A percentile compares a stretch with the other conserved stretches of the same genome.
Evolutionary conservation across 1,139 yeast species (phyloP).

Genomic region (Spathaspora sp.): DNA sequence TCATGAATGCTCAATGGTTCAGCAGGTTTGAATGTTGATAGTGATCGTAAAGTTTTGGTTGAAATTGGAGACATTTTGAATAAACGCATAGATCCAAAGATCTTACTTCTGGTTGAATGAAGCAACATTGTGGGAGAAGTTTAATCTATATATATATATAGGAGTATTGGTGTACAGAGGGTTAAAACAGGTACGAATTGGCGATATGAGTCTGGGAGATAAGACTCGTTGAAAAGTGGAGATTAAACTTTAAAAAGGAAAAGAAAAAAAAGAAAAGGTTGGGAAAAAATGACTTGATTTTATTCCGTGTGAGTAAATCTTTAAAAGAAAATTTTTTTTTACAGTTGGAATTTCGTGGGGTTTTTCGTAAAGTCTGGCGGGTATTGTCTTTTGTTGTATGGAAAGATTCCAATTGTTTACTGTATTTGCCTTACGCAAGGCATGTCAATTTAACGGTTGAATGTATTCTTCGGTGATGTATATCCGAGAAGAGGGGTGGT

Average conservation of each 20-base stretch:
- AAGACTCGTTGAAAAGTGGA: background rate
- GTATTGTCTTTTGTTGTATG: background rate
- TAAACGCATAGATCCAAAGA: background rate
- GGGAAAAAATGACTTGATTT: background rate
- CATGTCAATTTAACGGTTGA: background rate
- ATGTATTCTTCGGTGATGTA: background rate
- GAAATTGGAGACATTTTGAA: background rate
- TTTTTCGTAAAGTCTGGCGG: background rate
- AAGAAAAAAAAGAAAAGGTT: background rate
- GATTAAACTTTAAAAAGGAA: background rate
- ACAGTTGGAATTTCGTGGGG: background rate
- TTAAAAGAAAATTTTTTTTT: too few relatives aligned
- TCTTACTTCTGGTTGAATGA: background rate
- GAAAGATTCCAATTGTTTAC: background rate
- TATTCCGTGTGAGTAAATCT: background rate
- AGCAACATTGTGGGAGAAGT: background rate
- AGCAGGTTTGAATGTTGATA: slow-evolving; percentile 22
- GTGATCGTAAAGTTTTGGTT: background rate
- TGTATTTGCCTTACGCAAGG: background rate
- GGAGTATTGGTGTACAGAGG: background rate
- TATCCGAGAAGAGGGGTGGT: background rate
- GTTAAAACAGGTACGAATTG: background rate
- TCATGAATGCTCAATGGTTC: slow-evolving; percentile 34
- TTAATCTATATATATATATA: background rate
- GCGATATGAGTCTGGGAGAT: background rate